These are phyloP conservation scores for Pichia sp. DNA, from an alignment of 1,139 yeast species.

Conservation along the genomic window DNA sequence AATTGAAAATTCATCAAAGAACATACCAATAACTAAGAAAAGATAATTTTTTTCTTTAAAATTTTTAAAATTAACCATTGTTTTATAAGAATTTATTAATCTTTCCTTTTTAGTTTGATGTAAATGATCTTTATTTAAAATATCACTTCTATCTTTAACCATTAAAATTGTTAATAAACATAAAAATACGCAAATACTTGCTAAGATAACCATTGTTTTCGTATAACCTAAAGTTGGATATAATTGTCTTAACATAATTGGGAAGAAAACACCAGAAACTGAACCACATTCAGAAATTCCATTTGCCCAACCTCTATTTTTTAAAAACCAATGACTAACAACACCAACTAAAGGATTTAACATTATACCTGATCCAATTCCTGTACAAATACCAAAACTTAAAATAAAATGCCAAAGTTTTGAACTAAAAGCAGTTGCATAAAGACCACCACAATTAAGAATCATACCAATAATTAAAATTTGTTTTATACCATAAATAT, in stretches of 20 bases:
- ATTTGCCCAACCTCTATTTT: constrained; percentile 51
- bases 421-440: constrained; percentile 48
- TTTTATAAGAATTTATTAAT: constrained; percentile 35
- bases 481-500: constrained; percentile 46
- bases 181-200: constrained; percentile 42
- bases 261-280: constrained; percentile 56
- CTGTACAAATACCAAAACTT: constrained; percentile 50
- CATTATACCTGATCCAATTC: constrained; percentile 51
- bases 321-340: constrained; percentile 56
- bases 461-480: constrained; percentile 42
- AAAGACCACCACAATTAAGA: constrained; percentile 45
- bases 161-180: constrained; percentile 28
- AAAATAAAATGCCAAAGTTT: constrained; percentile 50
- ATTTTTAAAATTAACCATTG: constrained; percentile 38
- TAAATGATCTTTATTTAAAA: constrained; percentile 17
- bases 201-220: constrained; percentile 54
- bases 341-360: constrained; percentile 55
- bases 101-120: constrained; percentile 5
- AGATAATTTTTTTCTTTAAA: constrained; percentile 36
- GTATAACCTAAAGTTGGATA: constrained; percentile 46
- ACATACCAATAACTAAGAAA: constrained; percentile 24
- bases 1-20: constrained; percentile 26
- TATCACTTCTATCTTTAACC: constrained; percentile 27
- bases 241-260: constrained; percentile 50
- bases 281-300: constrained; percentile 58